Evolutionary conservation across 2,329 filamentous ascomycete species (phyloP).

Genomic region (Pseudocercospora vitis): DNA sequence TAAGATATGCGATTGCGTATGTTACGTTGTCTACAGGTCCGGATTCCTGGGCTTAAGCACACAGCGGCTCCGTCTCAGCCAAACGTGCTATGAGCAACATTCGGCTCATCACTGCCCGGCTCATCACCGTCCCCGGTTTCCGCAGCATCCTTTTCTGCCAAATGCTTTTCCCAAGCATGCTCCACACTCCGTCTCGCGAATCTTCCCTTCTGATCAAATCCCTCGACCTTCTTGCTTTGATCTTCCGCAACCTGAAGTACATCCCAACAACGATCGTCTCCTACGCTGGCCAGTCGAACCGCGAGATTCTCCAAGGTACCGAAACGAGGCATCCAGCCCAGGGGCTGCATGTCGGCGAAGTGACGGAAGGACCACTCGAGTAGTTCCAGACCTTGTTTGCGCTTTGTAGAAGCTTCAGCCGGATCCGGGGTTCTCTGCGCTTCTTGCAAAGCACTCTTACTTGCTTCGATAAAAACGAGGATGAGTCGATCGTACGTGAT

Average conservation of each 20-base stretch:
- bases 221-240: constrained; percentile 28
- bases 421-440: neutral
- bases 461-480: constrained; percentile 50
- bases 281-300: constrained; percentile 27
- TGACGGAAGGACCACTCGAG: constrained; percentile 37
- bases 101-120: neutral
- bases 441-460: constrained; percentile 18
- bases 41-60: no score
- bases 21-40: no score
- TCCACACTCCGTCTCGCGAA: constrained; percentile 32
- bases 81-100: neutral
- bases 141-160: neutral
- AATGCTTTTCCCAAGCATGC: constrained; percentile 23
- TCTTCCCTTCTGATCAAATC: constrained; percentile 30
- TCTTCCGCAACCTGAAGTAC: constrained; percentile 37
- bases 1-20: no score
- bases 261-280: constrained; percentile 39
- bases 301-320: constrained; percentile 35
- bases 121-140: neutral
- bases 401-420: neutral
- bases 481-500: constrained; percentile 64
- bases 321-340: constrained; percentile 36
- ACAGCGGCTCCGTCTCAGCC: no score
- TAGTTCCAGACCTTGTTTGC: constrained; percentile 25
- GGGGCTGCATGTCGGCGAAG: constrained; percentile 37